Conservation (phyloP, 1,284 basidiomycete species). For the Agroathelia rolfsii region DNA sequence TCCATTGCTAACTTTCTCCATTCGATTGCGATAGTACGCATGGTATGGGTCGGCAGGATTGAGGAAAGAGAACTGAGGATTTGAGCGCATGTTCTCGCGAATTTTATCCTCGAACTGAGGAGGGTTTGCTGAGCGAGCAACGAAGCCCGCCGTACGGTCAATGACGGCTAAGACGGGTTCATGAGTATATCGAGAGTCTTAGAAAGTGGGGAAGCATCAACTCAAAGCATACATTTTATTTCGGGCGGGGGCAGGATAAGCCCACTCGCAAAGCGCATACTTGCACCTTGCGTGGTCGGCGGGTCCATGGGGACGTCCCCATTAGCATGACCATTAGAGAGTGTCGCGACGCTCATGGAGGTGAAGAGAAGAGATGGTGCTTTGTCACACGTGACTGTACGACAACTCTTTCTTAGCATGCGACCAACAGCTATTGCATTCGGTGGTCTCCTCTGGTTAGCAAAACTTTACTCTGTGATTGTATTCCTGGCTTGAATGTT, state of each 20-base stretch:
- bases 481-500: neutral
- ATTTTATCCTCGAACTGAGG: conserved; percentile 91
- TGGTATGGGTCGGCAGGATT: conserved; percentile 93
- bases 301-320: conserved; percentile 32
- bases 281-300: conserved; percentile 25
- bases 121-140: conserved; percentile 86
- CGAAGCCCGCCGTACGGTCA: conserved; percentile 91
- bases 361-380: no score
- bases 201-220: conserved; percentile 6
- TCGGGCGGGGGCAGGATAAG: conserved; percentile 89
- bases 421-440: conserved; percentile 54
- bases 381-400: no score
- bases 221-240: conserved; percentile 66
- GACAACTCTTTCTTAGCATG: conserved; percentile 67
- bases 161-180: conserved; percentile 63
- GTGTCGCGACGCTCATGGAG: conserved; percentile 34
- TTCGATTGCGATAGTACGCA: conserved; percentile 89
- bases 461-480: conserved; percentile 8
- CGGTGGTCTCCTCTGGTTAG: conserved; percentile 73
- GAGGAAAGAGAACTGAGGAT: conserved; percentile 95
- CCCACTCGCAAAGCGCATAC: conserved; percentile 68
- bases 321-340: conserved; percentile 27
- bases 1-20: conserved; percentile 68
- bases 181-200: conserved; percentile 8
- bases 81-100: conserved; percentile 85